These are phyloP conservation scores for Yamadazyma diospyri DNA, from an alignment of 1,139 yeast species.

Conservation along the genomic window DNA sequence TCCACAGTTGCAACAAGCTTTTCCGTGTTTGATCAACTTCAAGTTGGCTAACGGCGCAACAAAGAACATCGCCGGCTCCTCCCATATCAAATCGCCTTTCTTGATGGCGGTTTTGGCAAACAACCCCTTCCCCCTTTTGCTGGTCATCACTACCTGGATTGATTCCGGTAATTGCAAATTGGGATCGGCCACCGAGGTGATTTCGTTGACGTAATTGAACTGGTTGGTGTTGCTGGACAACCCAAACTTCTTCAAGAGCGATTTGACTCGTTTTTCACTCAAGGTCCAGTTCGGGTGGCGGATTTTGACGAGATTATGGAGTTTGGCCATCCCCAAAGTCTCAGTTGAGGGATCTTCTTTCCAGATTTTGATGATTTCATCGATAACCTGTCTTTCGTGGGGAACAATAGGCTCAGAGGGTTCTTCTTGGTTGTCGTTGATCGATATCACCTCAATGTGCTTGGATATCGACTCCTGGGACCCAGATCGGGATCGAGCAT, in stretches of 20 bases:
- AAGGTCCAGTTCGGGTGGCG: slow-evolving; percentile 61
- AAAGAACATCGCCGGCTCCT: slow-evolving; percentile 59
- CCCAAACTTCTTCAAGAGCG: slow-evolving; percentile 53
- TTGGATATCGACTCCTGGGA: slow-evolving; percentile 4
- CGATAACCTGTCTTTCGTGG: slow-evolving; percentile 61
- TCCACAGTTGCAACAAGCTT: slow-evolving; percentile 82
- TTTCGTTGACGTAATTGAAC: slow-evolving; percentile 50
- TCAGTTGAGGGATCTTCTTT: slow-evolving; percentile 64
- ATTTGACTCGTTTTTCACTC: slow-evolving; percentile 55
- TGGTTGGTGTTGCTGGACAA: slow-evolving; percentile 33
- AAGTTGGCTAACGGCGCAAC: slow-evolving; percentile 72
- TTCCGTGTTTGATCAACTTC: slow-evolving; percentile 58
- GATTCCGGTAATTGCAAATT: slow-evolving; percentile 46
- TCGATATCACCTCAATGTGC: slow-evolving; percentile 26
- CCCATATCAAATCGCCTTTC: slow-evolving; percentile 56
- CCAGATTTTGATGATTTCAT: slow-evolving; percentile 63
- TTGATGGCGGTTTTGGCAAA: slow-evolving; percentile 42
- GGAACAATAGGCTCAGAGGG: slow-evolving; percentile 44
- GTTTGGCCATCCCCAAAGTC: slow-evolving; percentile 50
- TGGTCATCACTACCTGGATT: slow-evolving; percentile 41
- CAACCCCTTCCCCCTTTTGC: slow-evolving; percentile 44
- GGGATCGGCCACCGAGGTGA: slow-evolving; percentile 53
- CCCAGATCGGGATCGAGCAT: slow-evolving; percentile 1
- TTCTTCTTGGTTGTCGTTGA: slow-evolving; percentile 28
- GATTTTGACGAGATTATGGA: slow-evolving; percentile 49